Evolutionary conservation across 208 protist species (phyloP), one percentile per base, ranked within the genome.

Genomic region (Trichomonas vaginalis): DNA sequence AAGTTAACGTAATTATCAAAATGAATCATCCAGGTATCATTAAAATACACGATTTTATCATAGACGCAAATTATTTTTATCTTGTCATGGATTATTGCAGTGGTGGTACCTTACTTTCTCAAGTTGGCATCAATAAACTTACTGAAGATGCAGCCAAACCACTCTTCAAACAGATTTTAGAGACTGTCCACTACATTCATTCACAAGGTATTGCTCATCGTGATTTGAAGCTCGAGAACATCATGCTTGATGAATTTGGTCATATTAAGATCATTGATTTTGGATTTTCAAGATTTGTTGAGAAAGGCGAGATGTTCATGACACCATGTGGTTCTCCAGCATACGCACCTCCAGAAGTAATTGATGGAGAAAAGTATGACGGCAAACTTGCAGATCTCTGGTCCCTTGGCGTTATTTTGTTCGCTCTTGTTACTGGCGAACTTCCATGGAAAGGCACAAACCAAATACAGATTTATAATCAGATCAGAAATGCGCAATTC

Each of bases 51-150:
- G 86, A 92, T 92, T 35, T 92, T 32, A 14, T 92, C 35, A 39
- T 45, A 12, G 86, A 92, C n/a, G 2, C 23, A 51, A 39, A 23
- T 17, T 92, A 27, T 39, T 95, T 96, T 49, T 96, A 95, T 82
- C 23, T 96, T 42, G 46, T 96, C 2, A 96, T 96, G 96, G 96
- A 96, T 82, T 90, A 83, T n/a, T 96, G 96, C 39, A 96, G 35
- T 3, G 90, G 96, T 56, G 96, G 96, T 23, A 90, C 96, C 45
- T 95, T 96, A 3, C 96, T 96, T 12, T 32, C 40, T 21, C 10
- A 80, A 46, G 95, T 96, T 3, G 37, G 35, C 21, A 96, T 96
- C 23, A 48, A 87, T 4, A 96, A 40, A 49, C 49, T 95, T 27
- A 87, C 35, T 37, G 96, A 96, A 49, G 51, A 86, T n/a, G 46